Conservation (phyloP, 2,329 filamentous ascomycete genomes). For the Bipolaris zeicola region DNA sequence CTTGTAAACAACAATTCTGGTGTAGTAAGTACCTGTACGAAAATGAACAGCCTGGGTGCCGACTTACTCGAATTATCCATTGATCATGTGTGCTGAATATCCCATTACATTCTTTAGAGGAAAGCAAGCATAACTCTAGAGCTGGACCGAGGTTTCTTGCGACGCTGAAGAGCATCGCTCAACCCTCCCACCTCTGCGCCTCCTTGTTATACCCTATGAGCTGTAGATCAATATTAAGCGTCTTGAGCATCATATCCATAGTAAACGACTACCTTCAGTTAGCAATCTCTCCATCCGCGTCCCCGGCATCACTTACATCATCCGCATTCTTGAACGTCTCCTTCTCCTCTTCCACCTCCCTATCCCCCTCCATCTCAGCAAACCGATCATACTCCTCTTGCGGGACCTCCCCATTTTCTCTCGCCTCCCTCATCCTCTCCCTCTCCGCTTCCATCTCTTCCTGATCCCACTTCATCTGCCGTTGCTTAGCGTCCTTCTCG, state of each 20-base stretch:
- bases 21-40: neutral
- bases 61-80: neutral
- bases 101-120: neutral
- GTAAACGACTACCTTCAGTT: constrained; percentile 60
- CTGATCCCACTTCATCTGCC: constrained; percentile 46
- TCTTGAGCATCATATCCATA: constrained; percentile 72
- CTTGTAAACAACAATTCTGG: constrained; percentile 4
- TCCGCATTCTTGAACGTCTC: constrained; percentile 39
- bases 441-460: constrained; percentile 46
- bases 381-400: constrained; percentile 56
- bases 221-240: constrained; percentile 65
- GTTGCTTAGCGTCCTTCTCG: constrained; percentile 42
- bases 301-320: constrained; percentile 41
- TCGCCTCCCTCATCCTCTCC: constrained; percentile 53
- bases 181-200: constrained; percentile 63
- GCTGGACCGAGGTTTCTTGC: neutral
- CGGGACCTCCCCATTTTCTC: constrained; percentile 46
- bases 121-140: neutral
- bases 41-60: neutral
- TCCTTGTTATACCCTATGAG: constrained; percentile 68
- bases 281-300: constrained; percentile 10
- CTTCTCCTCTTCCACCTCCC: constrained; percentile 51
- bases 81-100: neutral
- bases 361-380: constrained; percentile 44
- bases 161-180: constrained; percentile 24